Conservation (phyloP, 2,329 filamentous ascomycete species). For the Colletotrichum camelliae region DNA sequence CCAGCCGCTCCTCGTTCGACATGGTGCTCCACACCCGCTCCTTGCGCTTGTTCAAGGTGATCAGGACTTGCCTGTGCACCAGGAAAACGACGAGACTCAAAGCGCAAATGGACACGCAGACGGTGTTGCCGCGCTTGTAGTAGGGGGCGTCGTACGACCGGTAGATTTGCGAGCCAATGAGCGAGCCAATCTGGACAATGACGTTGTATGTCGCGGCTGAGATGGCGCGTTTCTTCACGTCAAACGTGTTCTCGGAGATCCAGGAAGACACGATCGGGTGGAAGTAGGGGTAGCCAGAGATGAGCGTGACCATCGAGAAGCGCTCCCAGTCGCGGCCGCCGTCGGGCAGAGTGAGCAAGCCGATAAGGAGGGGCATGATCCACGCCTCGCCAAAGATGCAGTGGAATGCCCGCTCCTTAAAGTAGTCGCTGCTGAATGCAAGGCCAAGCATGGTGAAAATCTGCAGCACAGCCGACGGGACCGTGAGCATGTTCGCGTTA, state of each 20-base stretch:
- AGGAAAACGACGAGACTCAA: conserved; percentile 56
- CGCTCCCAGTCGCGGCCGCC: conserved; percentile 55
- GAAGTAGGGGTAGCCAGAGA: conserved; percentile 63
- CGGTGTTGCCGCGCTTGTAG: conserved; percentile 63
- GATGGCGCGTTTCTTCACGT: conserved; percentile 54
- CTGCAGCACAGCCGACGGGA: conserved; percentile 55
- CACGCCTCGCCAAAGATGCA: conserved; percentile 55
- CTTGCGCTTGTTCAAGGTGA: conserved; percentile 40
- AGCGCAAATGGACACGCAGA: conserved; percentile 57
- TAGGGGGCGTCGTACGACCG: conserved; percentile 56
- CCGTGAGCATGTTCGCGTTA: conserved; percentile 46
- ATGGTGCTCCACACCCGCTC: conserved; percentile 42
- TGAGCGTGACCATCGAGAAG: conserved; percentile 55
- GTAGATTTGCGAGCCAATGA: conserved; percentile 54
- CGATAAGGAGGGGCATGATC: conserved; percentile 59
- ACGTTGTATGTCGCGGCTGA: conserved; percentile 59
- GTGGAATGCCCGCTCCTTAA: conserved; percentile 54
- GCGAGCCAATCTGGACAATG: conserved; percentile 47
- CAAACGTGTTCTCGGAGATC: conserved; percentile 54
- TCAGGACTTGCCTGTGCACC: conserved; percentile 48
- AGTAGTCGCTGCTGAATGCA: conserved; percentile 54
- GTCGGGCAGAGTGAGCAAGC: conserved; percentile 45
- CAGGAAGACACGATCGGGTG: conserved; percentile 59
- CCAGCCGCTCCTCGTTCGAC: conserved; percentile 42
- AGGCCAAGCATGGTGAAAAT: conserved; percentile 54